Evolutionary conservation across 1,284 basidiomycete species (phyloP), one percentile per base, ranked within the genome.

Genomic region (Heterobasidion annosum): DNA sequence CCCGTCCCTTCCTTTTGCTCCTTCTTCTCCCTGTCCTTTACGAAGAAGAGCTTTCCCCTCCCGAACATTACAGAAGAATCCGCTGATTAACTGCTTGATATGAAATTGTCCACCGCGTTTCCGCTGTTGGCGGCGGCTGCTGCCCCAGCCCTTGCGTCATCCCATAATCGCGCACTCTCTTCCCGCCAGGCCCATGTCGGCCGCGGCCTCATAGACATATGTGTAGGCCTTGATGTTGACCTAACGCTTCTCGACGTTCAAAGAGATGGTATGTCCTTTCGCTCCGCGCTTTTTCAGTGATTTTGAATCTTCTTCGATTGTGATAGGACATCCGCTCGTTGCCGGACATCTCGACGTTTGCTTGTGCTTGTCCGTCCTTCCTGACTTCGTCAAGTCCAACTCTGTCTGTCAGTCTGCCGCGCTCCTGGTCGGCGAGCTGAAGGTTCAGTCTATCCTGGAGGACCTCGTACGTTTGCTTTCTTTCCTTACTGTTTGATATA

Each of bases 291-390:
- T 12, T 8, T 52, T 8, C 13, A 1, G 18, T 9, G 5, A 18
- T 18, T n/a, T 32, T 48, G 15, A 51, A 32, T 13, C n/a, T 42
- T 44, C 50, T 32, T 4, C 54, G 12, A 4, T 25, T 25, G 25
- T 25, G 25, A 25, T 46, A 61, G 59, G 58, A 33, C 50, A 57
- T 16, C 51, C 57, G 18, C 34, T 61, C 42, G 45, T 59, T 34
- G 53, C 50, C 2, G 62, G 62, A 16, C 61, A 61, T 48, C 52
- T 63, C 47, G 56, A 62, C 54, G 52, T 61, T 42, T 61, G 61
- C 54, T 56, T 63, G 18, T 63, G 62, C 44, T 34, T 63, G 15
- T 63, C 62, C 19, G 34, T 61, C 40, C 55, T 63, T 18, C 58
- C 61, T 12, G 59, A 58, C 25, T 63, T 63, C 58, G 48, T 60